Evolutionary conservation across 441 rosid genomes (phyloP), one percentile per base, ranked within the genome.

Genomic region (Adansonia grandidieri): DNA sequence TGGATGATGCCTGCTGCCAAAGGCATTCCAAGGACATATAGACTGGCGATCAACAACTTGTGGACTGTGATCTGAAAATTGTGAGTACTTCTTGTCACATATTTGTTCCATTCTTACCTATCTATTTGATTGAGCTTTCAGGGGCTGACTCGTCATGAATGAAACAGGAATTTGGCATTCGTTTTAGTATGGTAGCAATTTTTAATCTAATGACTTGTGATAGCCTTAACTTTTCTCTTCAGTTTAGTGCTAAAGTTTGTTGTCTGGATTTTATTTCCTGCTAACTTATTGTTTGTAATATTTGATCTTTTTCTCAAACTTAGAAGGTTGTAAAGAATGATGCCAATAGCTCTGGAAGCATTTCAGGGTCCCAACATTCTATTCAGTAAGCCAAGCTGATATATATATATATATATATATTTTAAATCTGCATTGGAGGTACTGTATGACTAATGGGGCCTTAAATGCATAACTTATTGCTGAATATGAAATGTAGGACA

Each of bases 351-450:
- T 58, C 73, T 53, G 82, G 75, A 76, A 79, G 87, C 71, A 77
- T 77, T 78, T 80, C 83, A 44, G 81, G 74, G 82, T 72, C 84
- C 65, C 89, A 85, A 70, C 65, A 85, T 40, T 76, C 79, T 67
- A 82, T 86, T 71, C 84, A 83, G 96, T 92, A 82, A 88, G 93
- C 72, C 71, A 50, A 20, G 40, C 77, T 72, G 20, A 15, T 82
- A 24, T 75, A 9, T 53, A 28, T 28, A 28, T 24, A 24, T 28
- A 28, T 28, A 28, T 28, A 28, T 28, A 28, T 28, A 28, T 71
- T 11, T 62, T 70, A 20, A 68, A 51, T 13, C 24, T 19, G 58
- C 37, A 17, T 77, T 75, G 22, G 75, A 75, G 40, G 19, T 79
- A 64, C 50, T 67, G 42, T 44, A 61, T 28, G 24, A 62, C 44